Evolutionary conservation across 2,329 filamentous ascomycete species (phyloP).

Genomic region (Botryosphaeria dothidea): DNA sequence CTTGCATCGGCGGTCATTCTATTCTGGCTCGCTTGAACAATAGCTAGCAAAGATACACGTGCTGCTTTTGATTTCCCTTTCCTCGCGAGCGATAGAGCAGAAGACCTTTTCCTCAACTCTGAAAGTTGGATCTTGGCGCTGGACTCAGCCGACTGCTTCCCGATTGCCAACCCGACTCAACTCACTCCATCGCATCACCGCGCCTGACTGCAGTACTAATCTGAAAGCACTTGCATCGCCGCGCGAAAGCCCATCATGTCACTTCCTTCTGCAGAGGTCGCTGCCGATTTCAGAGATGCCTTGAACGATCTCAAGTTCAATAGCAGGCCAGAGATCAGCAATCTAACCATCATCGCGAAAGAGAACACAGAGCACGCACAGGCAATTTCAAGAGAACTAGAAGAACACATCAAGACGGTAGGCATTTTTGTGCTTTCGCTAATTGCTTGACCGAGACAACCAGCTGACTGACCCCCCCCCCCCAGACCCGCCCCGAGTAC

Average conservation of each 20-base stretch:
- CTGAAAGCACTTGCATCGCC: slow-evolving; percentile 22
- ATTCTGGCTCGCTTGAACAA: slow-evolving; percentile 31
- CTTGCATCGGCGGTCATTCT: slow-evolving; percentile 27
- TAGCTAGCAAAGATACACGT: slow-evolving; percentile 54
- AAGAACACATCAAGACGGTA: slow-evolving; percentile 95
- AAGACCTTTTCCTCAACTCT: slow-evolving; percentile 17
- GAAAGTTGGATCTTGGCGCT: slow-evolving; percentile 18
- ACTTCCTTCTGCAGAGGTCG: slow-evolving; percentile 75
- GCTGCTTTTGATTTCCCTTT: slow-evolving; percentile 42
- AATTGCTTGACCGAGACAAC: background rate
- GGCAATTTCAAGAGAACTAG: slow-evolving; percentile 85
- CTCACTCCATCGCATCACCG: slow-evolving; percentile 23
- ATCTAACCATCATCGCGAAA: slow-evolving; percentile 93
- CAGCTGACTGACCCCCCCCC: slow-evolving; percentile 40
- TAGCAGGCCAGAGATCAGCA: slow-evolving; percentile 93
- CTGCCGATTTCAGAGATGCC: slow-evolving; percentile 90
- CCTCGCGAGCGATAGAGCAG: slow-evolving; percentile 38
- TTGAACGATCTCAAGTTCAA: slow-evolving; percentile 89
- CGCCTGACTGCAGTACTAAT: slow-evolving; percentile 22
- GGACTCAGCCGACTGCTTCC: slow-evolving; percentile 9
- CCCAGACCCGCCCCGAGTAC: slow-evolving; percentile 78
- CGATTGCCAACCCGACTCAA: slow-evolving; percentile 25
- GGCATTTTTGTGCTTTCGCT: slow-evolving; percentile 44
- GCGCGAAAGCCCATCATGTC: slow-evolving; percentile 58
- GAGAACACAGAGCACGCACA: slow-evolving; percentile 96